Conservation (phyloP, 176 grass and related monocot genomes). For the Rhipidocladum racemiflorum region DNA sequence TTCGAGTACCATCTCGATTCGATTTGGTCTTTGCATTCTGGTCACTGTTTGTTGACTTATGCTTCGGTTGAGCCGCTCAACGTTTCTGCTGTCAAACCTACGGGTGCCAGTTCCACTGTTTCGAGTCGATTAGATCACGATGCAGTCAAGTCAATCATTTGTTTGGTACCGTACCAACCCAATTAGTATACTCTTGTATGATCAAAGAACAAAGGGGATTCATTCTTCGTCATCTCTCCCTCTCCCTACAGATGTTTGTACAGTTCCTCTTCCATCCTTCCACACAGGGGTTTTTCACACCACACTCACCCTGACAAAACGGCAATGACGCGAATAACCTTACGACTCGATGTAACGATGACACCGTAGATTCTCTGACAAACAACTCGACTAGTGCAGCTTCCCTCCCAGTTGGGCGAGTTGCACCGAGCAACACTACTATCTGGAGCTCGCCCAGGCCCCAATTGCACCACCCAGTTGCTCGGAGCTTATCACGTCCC, state of each 20-base stretch:
- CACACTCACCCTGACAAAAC: neutral
- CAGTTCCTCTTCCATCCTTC: neutral
- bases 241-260: conserved; percentile 36
- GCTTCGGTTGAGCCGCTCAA: neutral
- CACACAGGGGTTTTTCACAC: neutral
- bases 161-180: neutral
- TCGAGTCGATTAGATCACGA: neutral
- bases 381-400: neutral
- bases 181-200: neutral
- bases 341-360: neutral
- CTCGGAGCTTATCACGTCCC: conserved; percentile 31
- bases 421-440: conserved; percentile 6
- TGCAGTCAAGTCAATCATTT: neutral
- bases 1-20: neutral
- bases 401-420: conserved; percentile 37
- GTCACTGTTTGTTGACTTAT: neutral
- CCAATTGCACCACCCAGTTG: conserved; percentile 26
- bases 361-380: neutral
- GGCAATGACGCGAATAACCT: conserved; percentile 11
- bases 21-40: neutral
- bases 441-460: neutral
- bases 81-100: neutral
- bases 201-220: conserved; percentile 32
- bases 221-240: neutral
- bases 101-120: neutral